phyloP scores from a whole-genome alignment of 495 filamentous ascomycete genomes.

The Tuber magnatum region DNA sequence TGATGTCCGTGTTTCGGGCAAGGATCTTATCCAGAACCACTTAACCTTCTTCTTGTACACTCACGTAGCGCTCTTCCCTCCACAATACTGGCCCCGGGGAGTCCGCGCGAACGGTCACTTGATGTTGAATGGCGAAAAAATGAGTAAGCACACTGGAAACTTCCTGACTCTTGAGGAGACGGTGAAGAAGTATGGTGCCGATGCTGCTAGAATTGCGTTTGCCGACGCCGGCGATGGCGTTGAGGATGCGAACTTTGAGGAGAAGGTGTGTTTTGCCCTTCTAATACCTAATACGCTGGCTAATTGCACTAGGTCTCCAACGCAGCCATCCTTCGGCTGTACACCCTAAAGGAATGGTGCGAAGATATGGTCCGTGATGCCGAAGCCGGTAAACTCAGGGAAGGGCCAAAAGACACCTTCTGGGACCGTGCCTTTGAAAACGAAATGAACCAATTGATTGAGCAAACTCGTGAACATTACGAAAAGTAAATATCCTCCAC shows the following conservation, averaged over 20 bases:
- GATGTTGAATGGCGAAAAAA: conserved; percentile 91
- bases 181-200: conserved; percentile 86
- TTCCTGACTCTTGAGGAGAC: conserved; percentile 86
- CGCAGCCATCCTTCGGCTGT: conserved; percentile 32
- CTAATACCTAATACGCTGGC: conserved; percentile 67
- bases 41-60: conserved; percentile 96
- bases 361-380: conserved; percentile 70
- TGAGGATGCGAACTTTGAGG: conserved; percentile 95
- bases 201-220: conserved; percentile 83
- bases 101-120: conserved; percentile 87
- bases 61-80: conserved; percentile 79
- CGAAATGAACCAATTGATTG: conserved; percentile 77
- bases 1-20: conserved; percentile 74
- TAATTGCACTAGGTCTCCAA: conserved; percentile 7
- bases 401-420: conserved; percentile 65
- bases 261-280: conserved; percentile 73
- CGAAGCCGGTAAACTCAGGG: conserved; percentile 55
- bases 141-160: conserved; percentile 92
- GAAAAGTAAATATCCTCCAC: conserved; percentile 48
- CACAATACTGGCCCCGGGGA: conserved; percentile 75
- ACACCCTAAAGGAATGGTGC: conserved; percentile 83
- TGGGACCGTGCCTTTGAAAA: conserved; percentile 89
- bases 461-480: conserved; percentile 69
- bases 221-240: conserved; percentile 93
- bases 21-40: conserved; percentile 82